Evolutionary conservation across 148 eudicot genomes (phyloP), one percentile per base, ranked within the genome.

Genomic region (Rhododendron simsii): DNA sequence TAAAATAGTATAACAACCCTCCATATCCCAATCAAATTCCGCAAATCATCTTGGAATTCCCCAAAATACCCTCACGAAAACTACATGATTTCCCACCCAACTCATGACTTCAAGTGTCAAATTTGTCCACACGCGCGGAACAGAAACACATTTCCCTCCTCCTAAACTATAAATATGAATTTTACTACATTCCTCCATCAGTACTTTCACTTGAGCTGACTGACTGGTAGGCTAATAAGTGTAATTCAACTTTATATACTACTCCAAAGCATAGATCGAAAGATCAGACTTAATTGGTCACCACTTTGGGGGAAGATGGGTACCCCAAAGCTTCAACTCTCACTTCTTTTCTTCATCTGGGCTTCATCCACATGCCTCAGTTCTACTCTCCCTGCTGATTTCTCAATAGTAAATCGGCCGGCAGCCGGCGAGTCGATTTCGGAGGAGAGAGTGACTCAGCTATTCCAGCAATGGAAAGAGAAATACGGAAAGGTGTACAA

Each of bases 381-480:
- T 61, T 85, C 76, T 7, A 73, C 82, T 28, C 63, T 82, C 44
- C 89, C 95, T 2, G 82, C 59, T 45, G 90, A 90, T 67, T 92
- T 87, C 87, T 90, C 95, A 7, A 90, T 92, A 61, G 51, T 91
- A 3, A 88, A 84, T 8, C 86, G 83, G 28, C 88, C 89, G 7
- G 20, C 33, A 23, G 35, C 15, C 8, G 80, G 77, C 3, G 87
- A 91, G 45, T 28, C 87, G 23, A 76, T 76, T 14, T 87, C 93
- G 5, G 87, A 91, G 28, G 90, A 87, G 59, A 90, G 89, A 39
- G 86, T 89, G 0, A 48, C 80, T 10, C 90, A 91, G 83, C 82
- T 93, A 20, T 94, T 94, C 83, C 86, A 82, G 1, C 86, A 89
- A 85, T 94, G 98, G 98, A 91, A 88, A 83, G 88, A 89, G 76